A percentile compares a stretch with the other conserved stretches of the same genome.
phyloP scores from a whole-genome alignment of 768 basidiomycete species.

The Suillus decipiens region DNA sequence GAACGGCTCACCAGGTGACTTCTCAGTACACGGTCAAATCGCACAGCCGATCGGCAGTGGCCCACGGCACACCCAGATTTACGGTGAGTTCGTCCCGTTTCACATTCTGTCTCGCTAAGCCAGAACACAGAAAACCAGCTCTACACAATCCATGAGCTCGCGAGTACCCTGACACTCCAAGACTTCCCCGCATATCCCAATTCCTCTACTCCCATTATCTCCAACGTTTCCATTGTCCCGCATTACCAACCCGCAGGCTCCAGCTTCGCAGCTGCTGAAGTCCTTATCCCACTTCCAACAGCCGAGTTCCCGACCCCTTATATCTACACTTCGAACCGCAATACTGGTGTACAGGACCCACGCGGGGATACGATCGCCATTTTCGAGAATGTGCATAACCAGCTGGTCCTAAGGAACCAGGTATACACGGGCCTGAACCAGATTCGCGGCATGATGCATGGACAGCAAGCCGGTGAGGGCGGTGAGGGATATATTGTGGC shows the following conservation, averaged over 20 bases:
- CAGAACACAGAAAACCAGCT: conserved; percentile 44
- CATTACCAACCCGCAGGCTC: conserved; percentile 40
- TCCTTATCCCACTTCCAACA: conserved; percentile 56
- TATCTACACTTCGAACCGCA: conserved; percentile 71
- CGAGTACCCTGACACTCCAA: conserved; percentile 60
- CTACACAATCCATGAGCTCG: conserved; percentile 56
- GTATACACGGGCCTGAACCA: conserved; percentile 66
- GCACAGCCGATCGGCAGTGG: conserved; percentile 64
- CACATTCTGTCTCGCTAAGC: conserved; percentile 1
- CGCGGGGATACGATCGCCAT: conserved; percentile 68
- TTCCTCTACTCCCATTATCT: conserved; percentile 51
- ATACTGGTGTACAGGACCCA: conserved; percentile 50
- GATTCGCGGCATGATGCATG: conserved; percentile 67
- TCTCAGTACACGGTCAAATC: conserved; percentile 60
- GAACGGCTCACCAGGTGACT: conserved; percentile 44
- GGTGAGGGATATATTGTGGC: conserved; percentile 58
- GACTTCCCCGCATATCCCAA: conserved; percentile 47
- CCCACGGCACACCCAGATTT: conserved; percentile 52
- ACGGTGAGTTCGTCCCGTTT: conserved; percentile 26
- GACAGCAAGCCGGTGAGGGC: conserved; percentile 40
- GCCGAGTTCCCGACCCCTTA: conserved; percentile 49
- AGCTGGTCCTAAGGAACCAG: conserved; percentile 47
- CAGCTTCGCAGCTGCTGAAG: conserved; percentile 56
- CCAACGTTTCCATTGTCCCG: conserved; percentile 50
- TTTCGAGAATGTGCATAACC: conserved; percentile 45